Evolutionary conservation across 768 basidiomycete genomes (phyloP).

Genomic region (Ephemerocybe angulata): DNA sequence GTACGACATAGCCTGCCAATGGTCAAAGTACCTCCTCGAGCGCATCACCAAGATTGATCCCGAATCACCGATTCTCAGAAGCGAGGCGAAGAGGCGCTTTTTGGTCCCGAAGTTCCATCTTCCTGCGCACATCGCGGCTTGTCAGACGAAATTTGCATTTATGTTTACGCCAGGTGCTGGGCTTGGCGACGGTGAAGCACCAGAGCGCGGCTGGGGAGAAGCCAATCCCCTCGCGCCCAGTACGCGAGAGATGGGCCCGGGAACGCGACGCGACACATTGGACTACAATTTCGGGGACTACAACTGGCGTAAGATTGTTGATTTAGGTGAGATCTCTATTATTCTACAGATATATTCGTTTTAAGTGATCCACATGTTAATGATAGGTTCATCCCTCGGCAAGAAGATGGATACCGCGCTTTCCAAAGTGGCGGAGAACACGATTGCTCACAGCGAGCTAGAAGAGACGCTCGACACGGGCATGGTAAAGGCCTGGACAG

Average conservation of each 20-base stretch:
- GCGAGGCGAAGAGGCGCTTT: neutral
- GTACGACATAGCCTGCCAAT: slow-evolving; percentile 29
- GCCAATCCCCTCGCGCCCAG: slow-evolving; percentile 24
- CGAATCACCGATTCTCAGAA: neutral
- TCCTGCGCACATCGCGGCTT: neutral
- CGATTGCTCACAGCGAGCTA: neutral
- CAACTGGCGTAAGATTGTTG: slow-evolving; percentile 23
- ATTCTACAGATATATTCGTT: neutral
- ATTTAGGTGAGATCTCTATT: slow-evolving; percentile 15
- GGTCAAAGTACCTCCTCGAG: slow-evolving; percentile 15
- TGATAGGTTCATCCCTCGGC: neutral
- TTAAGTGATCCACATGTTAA: neutral
- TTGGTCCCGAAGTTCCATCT: neutral
- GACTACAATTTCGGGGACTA: slow-evolving; percentile 25
- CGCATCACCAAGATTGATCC: slow-evolving; percentile 18
- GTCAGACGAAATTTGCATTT: slow-evolving; percentile 15
- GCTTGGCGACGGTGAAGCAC: slow-evolving; percentile 30
- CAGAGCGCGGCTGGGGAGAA: slow-evolving; percentile 29
- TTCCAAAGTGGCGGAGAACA: neutral
- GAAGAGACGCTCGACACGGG: neutral
- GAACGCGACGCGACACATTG: slow-evolving; percentile 22
- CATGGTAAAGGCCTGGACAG: neutral
- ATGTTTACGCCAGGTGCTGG: slow-evolving; percentile 21
- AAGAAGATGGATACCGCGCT: neutral
- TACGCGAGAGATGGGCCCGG: slow-evolving; percentile 33